A percentile compares a stretch with the other conserved stretches of the same genome.
phyloP scores from a whole-genome alignment of 2,329 filamentous ascomycete species.

The Alternaria incomplexa region DNA sequence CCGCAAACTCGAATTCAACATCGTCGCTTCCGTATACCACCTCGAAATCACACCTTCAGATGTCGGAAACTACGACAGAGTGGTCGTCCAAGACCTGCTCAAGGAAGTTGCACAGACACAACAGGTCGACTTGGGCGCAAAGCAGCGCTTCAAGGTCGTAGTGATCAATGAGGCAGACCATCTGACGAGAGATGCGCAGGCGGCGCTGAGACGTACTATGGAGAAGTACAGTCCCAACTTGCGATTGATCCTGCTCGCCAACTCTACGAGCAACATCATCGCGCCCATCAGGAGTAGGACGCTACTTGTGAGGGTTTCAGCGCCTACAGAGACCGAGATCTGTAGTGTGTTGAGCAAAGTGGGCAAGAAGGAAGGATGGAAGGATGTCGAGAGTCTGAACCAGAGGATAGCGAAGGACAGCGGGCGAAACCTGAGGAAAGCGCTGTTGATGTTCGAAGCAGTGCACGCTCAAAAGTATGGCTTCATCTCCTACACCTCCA shows the following conservation, averaged over 20 bases:
- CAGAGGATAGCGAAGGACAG: conserved; percentile 87
- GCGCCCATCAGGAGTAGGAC: conserved; percentile 95
- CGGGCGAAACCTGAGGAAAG: conserved; percentile 85
- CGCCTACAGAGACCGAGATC: conserved; percentile 85
- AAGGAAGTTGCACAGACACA: conserved; percentile 99
- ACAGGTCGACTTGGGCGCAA: conserved; percentile 92
- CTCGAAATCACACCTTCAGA: conserved; percentile 98
- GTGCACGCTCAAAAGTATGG: conserved; percentile 95
- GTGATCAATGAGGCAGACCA: conserved; percentile 99
- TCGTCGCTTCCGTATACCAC: conserved; percentile 95
- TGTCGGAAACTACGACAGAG: conserved; percentile 93
- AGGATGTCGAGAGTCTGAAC: conserved; percentile 76
- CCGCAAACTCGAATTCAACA: conserved; percentile 99
- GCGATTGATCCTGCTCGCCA: conserved; percentile 87
- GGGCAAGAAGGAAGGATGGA: conserved; percentile 83
- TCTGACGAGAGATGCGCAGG: conserved; percentile 91
- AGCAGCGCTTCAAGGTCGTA: conserved; percentile 95
- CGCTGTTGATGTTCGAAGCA: conserved; percentile 94
- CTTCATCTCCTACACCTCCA: not conserved
- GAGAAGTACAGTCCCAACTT: conserved; percentile 98
- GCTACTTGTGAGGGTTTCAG: conserved; percentile 87
- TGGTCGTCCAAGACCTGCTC: conserved; percentile 92
- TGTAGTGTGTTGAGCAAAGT: conserved; percentile 72
- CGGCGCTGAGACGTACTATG: conserved; percentile 93
- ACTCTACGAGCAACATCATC: conserved; percentile 98